Percentiles rank a stretch among this genome's conserved stretches.
Conservation (phyloP, 1,284 basidiomycete genomes). For the Ceratobasidium theobromae region DNA sequence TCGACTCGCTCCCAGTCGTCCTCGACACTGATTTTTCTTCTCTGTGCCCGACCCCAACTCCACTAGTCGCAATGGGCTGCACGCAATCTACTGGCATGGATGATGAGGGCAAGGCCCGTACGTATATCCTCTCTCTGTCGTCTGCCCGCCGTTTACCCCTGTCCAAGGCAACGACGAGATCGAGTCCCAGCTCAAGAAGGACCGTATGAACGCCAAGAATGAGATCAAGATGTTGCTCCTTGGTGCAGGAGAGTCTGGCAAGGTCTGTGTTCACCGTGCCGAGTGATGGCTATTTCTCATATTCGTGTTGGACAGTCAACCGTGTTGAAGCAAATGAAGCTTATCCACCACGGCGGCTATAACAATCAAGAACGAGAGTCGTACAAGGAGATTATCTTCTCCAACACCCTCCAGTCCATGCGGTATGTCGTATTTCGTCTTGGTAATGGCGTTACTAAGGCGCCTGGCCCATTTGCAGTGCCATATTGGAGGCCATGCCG, state of each 20-base stretch:
- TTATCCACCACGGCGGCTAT: constrained; percentile 91
- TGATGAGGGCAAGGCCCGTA: constrained; percentile 79
- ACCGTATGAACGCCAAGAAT: constrained; percentile 89
- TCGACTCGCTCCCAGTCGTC: not conserved
- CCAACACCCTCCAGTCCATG: constrained; percentile 96
- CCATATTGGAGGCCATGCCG: constrained; percentile 91
- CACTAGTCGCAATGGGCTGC: constrained; percentile 61
- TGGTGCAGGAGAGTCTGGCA: constrained; percentile 91
- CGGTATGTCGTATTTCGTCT: constrained; percentile 46
- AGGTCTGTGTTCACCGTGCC: no score
- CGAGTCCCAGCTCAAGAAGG: constrained; percentile 91
- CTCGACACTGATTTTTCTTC: not conserved
- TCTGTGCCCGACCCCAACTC: not conserved
- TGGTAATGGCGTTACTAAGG: not conserved
- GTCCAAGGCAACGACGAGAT: constrained; percentile 86
- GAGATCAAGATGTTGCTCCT: constrained; percentile 93
- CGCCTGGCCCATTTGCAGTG: constrained; percentile 47
- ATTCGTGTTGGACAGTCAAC: no score
- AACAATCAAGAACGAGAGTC: constrained; percentile 88
- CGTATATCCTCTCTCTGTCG: constrained; percentile 44
- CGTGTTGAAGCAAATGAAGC: constrained; percentile 94
- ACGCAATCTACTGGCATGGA: constrained; percentile 69
- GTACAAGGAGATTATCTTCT: constrained; percentile 97
- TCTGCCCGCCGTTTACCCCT: not conserved
- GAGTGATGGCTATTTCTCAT: no score